Conservation (phyloP, 257 asterid species). For the Craterostigma plantagineum region DNA sequence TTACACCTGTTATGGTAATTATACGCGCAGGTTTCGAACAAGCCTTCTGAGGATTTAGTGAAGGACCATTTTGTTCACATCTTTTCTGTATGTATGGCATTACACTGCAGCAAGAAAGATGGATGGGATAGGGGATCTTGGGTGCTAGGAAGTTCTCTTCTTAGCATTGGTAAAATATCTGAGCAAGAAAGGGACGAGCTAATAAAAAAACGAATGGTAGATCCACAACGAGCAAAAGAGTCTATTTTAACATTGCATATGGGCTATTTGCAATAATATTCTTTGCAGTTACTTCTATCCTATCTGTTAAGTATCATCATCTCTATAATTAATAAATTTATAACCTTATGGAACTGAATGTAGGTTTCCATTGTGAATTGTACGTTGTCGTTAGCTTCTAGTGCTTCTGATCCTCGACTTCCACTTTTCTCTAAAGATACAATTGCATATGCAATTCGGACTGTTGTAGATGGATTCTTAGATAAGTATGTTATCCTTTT, state of each 20-base stretch:
- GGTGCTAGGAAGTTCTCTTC: slow-evolving; percentile 51
- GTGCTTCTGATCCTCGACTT: slow-evolving; percentile 43
- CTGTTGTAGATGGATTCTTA: slow-evolving; percentile 91
- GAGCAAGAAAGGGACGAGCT: slow-evolving; percentile 78
- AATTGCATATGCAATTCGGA: slow-evolving; percentile 45
- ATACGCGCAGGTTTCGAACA: slow-evolving; percentile 48
- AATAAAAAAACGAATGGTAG: slow-evolving; percentile 75
- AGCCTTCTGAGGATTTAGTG: slow-evolving; percentile 49
- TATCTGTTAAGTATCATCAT: no score
- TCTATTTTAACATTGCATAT: neutral
- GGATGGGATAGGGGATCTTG: slow-evolving; percentile 55
- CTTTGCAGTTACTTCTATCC: no score
- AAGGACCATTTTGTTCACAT: slow-evolving; percentile 73
- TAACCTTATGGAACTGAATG: slow-evolving; percentile 8
- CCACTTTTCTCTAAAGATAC: slow-evolving; percentile 58
- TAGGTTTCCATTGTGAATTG: slow-evolving; percentile 84
- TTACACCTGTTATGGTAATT: slow-evolving; percentile 2
- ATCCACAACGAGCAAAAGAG: slow-evolving; percentile 6
- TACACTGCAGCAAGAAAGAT: slow-evolving; percentile 62
- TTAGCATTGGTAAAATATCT: slow-evolving; percentile 54
- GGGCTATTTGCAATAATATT: no score
- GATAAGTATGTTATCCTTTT: slow-evolving; percentile 37
- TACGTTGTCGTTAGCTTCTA: slow-evolving; percentile 70
- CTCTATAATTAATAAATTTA: no score
- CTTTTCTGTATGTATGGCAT: slow-evolving; percentile 75